Conservation (phyloP, 495 filamentous ascomycete genomes). For the Physcia stellaris region DNA sequence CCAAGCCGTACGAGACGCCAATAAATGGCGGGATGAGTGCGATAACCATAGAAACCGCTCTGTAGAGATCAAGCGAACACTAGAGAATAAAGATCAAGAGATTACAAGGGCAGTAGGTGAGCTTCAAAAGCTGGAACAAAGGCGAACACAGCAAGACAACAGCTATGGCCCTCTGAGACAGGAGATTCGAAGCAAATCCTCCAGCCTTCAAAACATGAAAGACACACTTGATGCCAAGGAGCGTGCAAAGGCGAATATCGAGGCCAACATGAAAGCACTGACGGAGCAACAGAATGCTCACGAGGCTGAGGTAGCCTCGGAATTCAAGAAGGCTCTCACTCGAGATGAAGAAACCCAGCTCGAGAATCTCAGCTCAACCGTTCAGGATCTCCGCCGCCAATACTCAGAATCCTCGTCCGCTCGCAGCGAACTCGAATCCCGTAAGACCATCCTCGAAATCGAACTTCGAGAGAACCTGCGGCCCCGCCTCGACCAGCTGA, state of each 20-base stretch:
- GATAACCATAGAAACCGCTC: conserved; percentile 49
- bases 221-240: conserved; percentile 63
- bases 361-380: conserved; percentile 49
- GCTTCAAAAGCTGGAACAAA: conserved; percentile 70
- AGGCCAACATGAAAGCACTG: conserved; percentile 59
- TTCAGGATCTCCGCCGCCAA: conserved; percentile 59
- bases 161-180: conserved; percentile 68
- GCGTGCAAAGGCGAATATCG: conserved; percentile 55
- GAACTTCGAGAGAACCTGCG: conserved; percentile 76
- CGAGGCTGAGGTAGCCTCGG: conserved; percentile 63
- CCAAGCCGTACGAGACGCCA: conserved; percentile 65
- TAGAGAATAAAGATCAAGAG: conserved; percentile 71
- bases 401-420: conserved; percentile 59
- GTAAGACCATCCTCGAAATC: conserved; percentile 68
- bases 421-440: conserved; percentile 65
- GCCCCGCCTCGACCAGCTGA: conserved; percentile 75
- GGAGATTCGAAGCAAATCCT: conserved; percentile 57
- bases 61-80: conserved; percentile 44
- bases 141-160: conserved; percentile 60
- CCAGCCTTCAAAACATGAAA: conserved; percentile 56
- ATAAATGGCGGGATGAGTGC: conserved; percentile 59
- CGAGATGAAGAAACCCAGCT: conserved; percentile 69
- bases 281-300: conserved; percentile 59
- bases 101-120: conserved; percentile 71
- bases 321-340: conserved; percentile 85